Percentiles rank a stretch among this genome's conserved stretches.
phyloP scores from a whole-genome alignment of 2,329 filamentous ascomycete genomes.

The Calonectria leucothoes region DNA sequence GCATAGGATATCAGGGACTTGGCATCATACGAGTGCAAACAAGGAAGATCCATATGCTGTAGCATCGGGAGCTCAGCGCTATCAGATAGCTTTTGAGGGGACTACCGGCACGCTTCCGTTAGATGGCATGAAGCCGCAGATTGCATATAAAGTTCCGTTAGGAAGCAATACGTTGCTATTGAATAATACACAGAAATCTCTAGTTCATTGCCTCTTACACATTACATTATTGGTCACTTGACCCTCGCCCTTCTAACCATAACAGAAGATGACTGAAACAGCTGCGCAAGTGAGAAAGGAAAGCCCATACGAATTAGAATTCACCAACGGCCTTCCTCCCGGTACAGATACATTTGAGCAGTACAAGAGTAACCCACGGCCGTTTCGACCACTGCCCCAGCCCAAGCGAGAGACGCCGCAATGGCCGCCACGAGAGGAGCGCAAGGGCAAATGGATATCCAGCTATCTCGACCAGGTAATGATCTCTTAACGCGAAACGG shows the following conservation, averaged over 20 bases:
- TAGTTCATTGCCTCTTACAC: neutral
- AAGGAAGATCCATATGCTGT: neutral
- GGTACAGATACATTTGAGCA: neutral
- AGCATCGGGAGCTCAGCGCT: neutral
- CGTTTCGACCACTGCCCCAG: neutral
- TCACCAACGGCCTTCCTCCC: neutral
- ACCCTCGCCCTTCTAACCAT: neutral
- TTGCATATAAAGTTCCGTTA: neutral
- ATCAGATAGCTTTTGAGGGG: neutral
- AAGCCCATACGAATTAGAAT: neutral
- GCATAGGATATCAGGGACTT: neutral
- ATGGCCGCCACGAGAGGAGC: neutral
- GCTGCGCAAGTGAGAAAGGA: neutral
- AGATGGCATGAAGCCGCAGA: neutral
- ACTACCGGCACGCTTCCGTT: neutral
- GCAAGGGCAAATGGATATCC: neutral
- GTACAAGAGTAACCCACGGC: neutral
- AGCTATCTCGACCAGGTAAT: conserved; percentile 1
- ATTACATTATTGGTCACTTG: neutral
- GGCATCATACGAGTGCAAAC: neutral
- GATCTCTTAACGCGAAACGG: too few species aligned
- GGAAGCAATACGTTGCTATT: neutral
- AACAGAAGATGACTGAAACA: neutral
- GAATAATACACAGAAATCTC: neutral
- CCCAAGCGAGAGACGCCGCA: neutral